phyloP scores from a whole-genome alignment of 371 early-diverging fungal genomes.

The Syncephalastrum racemosum region DNA sequence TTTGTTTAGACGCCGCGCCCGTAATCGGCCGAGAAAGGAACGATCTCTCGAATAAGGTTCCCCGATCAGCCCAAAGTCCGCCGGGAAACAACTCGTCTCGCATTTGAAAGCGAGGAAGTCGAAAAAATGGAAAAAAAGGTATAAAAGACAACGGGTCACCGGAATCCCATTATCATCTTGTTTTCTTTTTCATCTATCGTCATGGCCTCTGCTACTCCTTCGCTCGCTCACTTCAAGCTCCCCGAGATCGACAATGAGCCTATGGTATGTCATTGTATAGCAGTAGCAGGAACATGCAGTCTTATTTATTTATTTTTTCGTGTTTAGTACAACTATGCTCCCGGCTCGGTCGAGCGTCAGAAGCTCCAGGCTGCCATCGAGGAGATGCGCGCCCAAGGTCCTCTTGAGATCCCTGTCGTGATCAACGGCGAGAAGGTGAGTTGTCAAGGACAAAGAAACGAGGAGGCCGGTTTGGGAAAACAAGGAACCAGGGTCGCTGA shows the following conservation, averaged over 20 bases:
- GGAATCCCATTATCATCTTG: no score
- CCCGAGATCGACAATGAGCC: slow-evolving; percentile 90
- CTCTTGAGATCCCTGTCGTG: slow-evolving; percentile 80
- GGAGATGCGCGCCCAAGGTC: slow-evolving; percentile 69
- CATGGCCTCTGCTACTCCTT: slow-evolving; percentile 36
- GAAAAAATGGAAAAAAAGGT: no score
- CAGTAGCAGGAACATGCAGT: neutral
- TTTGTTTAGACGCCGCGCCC: slow-evolving; percentile 8
- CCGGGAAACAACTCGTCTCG: no score
- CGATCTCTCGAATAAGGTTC: no score
- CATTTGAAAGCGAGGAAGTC: no score
- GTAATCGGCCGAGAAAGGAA: slow-evolving; percentile 5
- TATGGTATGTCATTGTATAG: slow-evolving; percentile 56
- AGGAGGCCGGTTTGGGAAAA: slow-evolving; percentile 1
- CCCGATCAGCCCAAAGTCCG: no score
- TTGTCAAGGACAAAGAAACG: neutral
- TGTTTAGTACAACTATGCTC: slow-evolving; percentile 70
- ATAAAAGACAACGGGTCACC: no score
- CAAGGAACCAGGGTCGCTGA: neutral
- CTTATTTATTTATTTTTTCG: neutral
- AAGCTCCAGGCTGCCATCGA: slow-evolving; percentile 77
- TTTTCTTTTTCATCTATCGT: neutral
- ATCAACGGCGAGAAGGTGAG: slow-evolving; percentile 84
- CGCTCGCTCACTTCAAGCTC: slow-evolving; percentile 73
- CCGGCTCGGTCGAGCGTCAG: slow-evolving; percentile 78